phyloP scores from a whole-genome alignment of 176 grass and related monocot genomes.

The Cocos nucifera region DNA sequence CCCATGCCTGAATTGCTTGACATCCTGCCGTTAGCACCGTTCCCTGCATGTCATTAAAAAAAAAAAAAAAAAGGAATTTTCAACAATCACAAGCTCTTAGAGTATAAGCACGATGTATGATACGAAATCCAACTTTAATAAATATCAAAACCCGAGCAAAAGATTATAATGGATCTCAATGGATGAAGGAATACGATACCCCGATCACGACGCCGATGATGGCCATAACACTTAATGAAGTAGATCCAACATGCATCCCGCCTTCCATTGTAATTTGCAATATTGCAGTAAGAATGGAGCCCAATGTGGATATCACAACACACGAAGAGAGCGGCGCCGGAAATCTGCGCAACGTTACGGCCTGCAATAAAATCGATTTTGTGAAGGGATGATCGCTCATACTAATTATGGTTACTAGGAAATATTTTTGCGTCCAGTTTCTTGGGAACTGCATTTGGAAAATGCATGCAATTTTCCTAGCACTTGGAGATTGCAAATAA shows the following conservation, averaged over 20 bases:
- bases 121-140: too few species aligned
- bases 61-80: too few species aligned
- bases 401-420: too few species aligned
- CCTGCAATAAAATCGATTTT: conserved; percentile 15
- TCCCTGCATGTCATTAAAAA: conserved; percentile 23
- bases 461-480: too few species aligned
- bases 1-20: conserved; percentile 46
- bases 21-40: not conserved
- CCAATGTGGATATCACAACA: conserved; percentile 16
- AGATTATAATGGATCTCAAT: too few species aligned
- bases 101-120: too few species aligned
- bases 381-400: too few species aligned
- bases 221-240: not conserved
- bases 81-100: too few species aligned
- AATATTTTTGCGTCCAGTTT: too few species aligned
- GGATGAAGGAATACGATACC: conserved; percentile 7
- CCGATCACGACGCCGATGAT: conserved; percentile 23
- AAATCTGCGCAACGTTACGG: conserved; percentile 24
- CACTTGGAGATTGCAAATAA: too few species aligned
- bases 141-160: too few species aligned
- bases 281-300: conserved; percentile 32
- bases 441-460: too few species aligned
- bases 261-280: conserved; percentile 32
- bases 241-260: conserved; percentile 24
- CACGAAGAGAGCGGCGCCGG: conserved; percentile 44